These are phyloP conservation scores for Aristolochia contorta DNA, from an alignment of 164 flowering plant genomes.

Conservation along the genomic window DNA sequence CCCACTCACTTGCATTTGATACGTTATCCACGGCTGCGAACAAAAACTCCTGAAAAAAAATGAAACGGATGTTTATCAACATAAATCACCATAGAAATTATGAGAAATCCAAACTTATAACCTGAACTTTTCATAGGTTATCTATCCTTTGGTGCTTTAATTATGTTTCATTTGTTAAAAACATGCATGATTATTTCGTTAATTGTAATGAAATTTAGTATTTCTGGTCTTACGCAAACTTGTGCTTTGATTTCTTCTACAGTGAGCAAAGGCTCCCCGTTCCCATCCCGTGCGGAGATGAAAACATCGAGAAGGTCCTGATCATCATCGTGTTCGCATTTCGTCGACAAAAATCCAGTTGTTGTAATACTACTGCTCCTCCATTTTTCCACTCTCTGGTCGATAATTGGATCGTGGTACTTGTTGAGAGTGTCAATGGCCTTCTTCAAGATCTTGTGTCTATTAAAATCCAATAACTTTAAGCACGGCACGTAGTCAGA, in stretches of 20 bases:
- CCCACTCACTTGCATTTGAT: conserved; percentile 22
- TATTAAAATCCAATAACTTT: conserved; percentile 17
- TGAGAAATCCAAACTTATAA: no score
- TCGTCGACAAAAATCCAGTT: no score
- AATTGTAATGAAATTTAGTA: no score
- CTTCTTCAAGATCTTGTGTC: no score
- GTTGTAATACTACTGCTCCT: no score
- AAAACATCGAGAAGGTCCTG: conserved; percentile 23
- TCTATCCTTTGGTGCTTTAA: no score
- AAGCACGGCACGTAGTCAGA: conserved; percentile 16
- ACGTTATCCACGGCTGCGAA: conserved; percentile 25
- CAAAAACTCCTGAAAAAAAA: conserved; percentile 15
- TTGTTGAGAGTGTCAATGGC: neutral
- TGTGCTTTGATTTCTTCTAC: conserved; percentile 26
- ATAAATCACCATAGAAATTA: no score
- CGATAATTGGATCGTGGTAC: conserved; percentile 23
- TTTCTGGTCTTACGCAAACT: conserved; percentile 17
- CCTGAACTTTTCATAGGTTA: no score
- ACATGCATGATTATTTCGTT: no score
- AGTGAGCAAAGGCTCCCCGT: conserved; percentile 19
- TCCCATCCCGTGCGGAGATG: conserved; percentile 9
- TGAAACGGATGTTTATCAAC: no score
- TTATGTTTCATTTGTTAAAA: no score
- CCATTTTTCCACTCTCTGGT: conserved; percentile 17
- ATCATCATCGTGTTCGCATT: neutral